Base-by-base conservation (phyloP, 2,329 filamentous ascomycete species). In the Teratosphaeria gauchensis region DNA sequence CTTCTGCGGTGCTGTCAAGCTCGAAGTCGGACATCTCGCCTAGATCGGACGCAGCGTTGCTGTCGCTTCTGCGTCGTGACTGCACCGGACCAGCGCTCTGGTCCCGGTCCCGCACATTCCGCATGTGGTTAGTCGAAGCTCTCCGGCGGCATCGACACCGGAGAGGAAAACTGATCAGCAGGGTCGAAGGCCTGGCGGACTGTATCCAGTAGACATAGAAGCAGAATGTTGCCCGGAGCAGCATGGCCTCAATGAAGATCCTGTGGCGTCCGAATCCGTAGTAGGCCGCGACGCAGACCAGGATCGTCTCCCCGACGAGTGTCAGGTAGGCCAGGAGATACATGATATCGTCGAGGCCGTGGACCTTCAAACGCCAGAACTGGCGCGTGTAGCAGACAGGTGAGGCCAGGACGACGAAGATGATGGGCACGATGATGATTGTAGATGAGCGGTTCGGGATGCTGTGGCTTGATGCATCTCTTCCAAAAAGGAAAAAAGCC, bases 201-300 rank as follows among this genome's bases (percentile, higher is more conserved):
- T 28, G 24, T 28, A 28, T 28, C 24, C 24, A 28, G 35, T 42
- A 42, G 35, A 16, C 35, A 16, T 42, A 42, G 4, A 42, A 42
- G 35, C 35, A 42, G 12, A 42, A 12, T 2, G 35, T 5, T 1
- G 35, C 35, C 11, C 14, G 1, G 2, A 42, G 35, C 35, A 42
- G 35, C 35, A 11, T 42, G 12, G 35, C 11, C 35, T 42, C 35
- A 5, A 42, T n/a, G 11, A 1, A 42, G 1, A 5, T 12, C 14
- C 35, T 12, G 35, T 4, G 33, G 8, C 67, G 67, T 35, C 65
- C 66, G 51, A 68, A 67, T 11, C 65, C 65, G 51, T 64, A 63
- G 54, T 66, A 60, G 0, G 63, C 62, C 11, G 63, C 59, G n/a
- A 62, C 53, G 19, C 59, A 62, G 46, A 58, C 63, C 56, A 68